Evolutionary conservation across 768 basidiomycete genomes (phyloP), one percentile per base, ranked within the genome.

Genomic region (Amanita molliuscula): DNA sequence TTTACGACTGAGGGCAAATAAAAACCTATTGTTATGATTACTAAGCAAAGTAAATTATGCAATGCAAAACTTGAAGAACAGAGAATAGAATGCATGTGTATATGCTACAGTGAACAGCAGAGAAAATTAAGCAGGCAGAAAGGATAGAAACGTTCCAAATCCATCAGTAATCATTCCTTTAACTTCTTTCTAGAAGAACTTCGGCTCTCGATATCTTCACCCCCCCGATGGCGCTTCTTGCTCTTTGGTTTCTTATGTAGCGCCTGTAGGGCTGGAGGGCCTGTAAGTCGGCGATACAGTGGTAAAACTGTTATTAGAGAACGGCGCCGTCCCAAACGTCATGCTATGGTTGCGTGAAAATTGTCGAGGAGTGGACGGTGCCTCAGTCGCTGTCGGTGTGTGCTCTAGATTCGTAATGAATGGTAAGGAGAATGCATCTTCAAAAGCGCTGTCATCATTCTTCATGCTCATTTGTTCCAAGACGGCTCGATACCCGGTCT

Each of bases 401-500:
- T 56, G 58, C 6, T 53, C 57, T 8, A 34, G 13, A 25, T 35
- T 23, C 20, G 9, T 16, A 5, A 25, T 23, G 38, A 16, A 16
- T 15, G 13, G 47, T 13, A 38, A 36, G 6, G 49, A 15, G 21
- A 50, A 33, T 16, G 53, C 7, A n/a, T 26, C 44, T 13, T 36
- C 16, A 43, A 41, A 45, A n/a, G 11, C 35, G 7, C 10, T 29
- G 41, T 50, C 52, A 15, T 58, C 54, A 3, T 56, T 53, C 46
- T 70, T 54, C 16, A 54, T 51, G 3, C 55, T 55, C 47, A 72
- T 55, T 16, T 55, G 52, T 1, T 56, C 60, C 13, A 74, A 59
- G 11, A 72, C 63, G 1, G 60, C 65, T 9, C 81, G 74, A 59
- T 82, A 90, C 0, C 80, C 88, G 0, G 72, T 73, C 58, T 89